A percentile compares a stretch with the other conserved stretches of the same genome.
phyloP scores from a whole-genome alignment of 1,284 basidiomycete genomes.

The Phaffia rhodozyma region DNA sequence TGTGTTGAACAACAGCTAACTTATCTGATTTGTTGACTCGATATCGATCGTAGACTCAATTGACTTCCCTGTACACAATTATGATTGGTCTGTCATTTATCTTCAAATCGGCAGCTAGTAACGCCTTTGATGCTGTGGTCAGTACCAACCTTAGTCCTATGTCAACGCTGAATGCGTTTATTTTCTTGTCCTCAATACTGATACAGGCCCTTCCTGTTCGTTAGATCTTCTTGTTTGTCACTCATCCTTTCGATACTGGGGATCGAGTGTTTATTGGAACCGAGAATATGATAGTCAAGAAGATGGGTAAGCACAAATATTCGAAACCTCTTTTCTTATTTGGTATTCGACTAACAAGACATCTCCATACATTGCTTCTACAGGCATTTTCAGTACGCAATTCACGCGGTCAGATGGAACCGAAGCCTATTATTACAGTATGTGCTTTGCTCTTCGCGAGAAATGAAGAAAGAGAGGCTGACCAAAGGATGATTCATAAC shows the following conservation, averaged over 20 bases:
- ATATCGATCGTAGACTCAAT: neutral
- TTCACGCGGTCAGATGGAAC: conserved; percentile 56
- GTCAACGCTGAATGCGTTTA: neutral
- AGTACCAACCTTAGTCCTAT: neutral
- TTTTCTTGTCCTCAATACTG: conserved; percentile 24
- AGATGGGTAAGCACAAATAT: conserved; percentile 48
- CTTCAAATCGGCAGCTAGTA: conserved; percentile 57
- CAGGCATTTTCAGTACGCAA: conserved; percentile 40
- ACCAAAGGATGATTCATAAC: neutral
- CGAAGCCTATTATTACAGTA: conserved; percentile 65
- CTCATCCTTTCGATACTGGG: conserved; percentile 39
- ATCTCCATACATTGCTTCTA: conserved; percentile 5
- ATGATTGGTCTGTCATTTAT: conserved; percentile 40
- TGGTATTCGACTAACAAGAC: conserved; percentile 8
- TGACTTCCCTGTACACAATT: conserved; percentile 4
- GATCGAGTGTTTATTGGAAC: conserved; percentile 50
- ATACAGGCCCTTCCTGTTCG: conserved; percentile 41
- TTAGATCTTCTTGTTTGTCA: conserved; percentile 58
- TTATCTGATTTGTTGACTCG: neutral
- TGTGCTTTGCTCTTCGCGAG: neutral
- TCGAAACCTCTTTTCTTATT: conserved; percentile 36
- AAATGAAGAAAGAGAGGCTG: neutral
- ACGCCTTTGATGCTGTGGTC: conserved; percentile 39
- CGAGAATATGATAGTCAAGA: conserved; percentile 59
- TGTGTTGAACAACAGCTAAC: too few species aligned